Evolutionary conservation across 345 rosid species (phyloP), one percentile per base, ranked within the genome.

Genomic region (Gossypium raimondii): DNA sequence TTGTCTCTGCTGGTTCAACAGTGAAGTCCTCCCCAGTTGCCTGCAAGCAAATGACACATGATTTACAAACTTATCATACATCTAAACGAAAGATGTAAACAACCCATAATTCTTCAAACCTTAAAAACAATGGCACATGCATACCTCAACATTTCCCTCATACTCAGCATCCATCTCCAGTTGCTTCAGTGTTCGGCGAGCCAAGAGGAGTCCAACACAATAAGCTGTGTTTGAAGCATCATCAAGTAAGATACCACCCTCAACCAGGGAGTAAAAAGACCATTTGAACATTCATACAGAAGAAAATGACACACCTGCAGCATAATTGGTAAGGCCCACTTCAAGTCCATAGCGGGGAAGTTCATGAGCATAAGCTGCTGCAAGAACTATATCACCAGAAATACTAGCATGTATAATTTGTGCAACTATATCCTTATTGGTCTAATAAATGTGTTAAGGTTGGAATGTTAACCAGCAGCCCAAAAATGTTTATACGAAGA

Each of bases 181-280:
- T 82, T 17, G 77, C 73, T 89, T 90, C 74, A 90, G 60, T 2
- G 87, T 93, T 38, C 96, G 87, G 16, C 96, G 93, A 25, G 93
- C 93, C 89, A 89, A 81, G 11, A 90, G 93, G 65, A 90, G 91
- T 1, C 96, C 96, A 44, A 91, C 85, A 69, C 93, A 89, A 82
- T 90, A 90, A 60, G 96, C 96, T 90, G 75, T 22, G 9, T 41
- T 51, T 25, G 13, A 47, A 67, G 55, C n/a, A 67, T 22, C 34
- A 45, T 45, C 20, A 45, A 67, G 53, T 45, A 45, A 67, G 53
- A 22, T 45, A 38, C 1, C 55, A 6, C 20, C 38, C 55, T 67
- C 38, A 67, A 20, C 1, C 18, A 20, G 38, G 13, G 38, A n/a
- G 9, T 1, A 4, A 44, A 66, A 20, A 45, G 1, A 20, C 24